Percentiles rank a stretch among this genome's conserved stretches.
Evolutionary conservation across 2,329 filamentous ascomycete genomes (phyloP).

Genomic region (Dactylellina drechsleri): DNA sequence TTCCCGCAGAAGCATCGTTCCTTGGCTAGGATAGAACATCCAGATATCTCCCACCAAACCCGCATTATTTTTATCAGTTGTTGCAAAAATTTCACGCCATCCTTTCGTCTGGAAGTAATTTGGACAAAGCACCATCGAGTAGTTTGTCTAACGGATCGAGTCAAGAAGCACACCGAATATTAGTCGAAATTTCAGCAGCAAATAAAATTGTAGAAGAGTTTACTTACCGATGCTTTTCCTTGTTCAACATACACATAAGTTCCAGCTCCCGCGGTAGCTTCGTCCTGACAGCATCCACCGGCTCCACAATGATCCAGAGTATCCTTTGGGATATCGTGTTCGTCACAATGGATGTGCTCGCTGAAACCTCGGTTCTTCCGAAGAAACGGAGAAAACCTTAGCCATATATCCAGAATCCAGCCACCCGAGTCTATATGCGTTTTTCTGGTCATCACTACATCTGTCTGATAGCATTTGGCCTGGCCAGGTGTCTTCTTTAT

Average conservation of each 20-base stretch:
- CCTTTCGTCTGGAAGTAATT: background rate
- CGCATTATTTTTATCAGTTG: background rate
- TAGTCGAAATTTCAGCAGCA: too few relatives aligned
- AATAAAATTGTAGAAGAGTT: background rate
- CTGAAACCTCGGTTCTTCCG: constrained; percentile 27
- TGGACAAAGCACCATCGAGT: constrained; percentile 21
- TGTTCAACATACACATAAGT: constrained; percentile 17
- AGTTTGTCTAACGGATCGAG: constrained; percentile 1
- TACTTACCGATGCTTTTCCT: constrained; percentile 1
- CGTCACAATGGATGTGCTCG: constrained; percentile 35
- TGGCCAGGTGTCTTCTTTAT: constrained; percentile 25
- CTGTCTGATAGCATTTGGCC: constrained; percentile 2
- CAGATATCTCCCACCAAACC: constrained; percentile 1
- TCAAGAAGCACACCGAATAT: too few relatives aligned
- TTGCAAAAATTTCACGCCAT: background rate
- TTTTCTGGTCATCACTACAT: constrained; percentile 9
- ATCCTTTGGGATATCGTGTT: constrained; percentile 3
- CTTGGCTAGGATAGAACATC: constrained; percentile 23
- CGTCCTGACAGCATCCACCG: constrained; percentile 11
- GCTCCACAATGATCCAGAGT: background rate
- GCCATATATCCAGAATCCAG: constrained; percentile 27
- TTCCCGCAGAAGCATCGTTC: constrained; percentile 12
- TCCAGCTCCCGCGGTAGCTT: constrained; percentile 1
- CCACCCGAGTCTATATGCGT: constrained; percentile 17
- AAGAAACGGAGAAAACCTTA: constrained; percentile 5